Evolutionary conservation across 371 early-diverging fungal species (phyloP), one percentile per base, ranked within the genome.

Genomic region (Paraphysoderma sedebokerense): DNA sequence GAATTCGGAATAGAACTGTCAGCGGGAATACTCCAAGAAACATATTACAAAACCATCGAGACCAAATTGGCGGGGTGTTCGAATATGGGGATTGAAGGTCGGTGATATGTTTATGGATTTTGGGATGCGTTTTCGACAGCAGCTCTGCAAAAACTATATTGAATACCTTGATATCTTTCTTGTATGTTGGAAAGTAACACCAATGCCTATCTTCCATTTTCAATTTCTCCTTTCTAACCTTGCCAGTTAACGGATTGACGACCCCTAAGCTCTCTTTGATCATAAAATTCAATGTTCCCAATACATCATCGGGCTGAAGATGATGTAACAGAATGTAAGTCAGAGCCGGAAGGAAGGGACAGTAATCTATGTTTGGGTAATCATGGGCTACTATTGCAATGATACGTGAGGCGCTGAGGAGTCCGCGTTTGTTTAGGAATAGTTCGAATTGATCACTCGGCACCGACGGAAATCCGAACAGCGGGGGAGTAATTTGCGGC

Each of bases 351-450:
- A 66, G 35, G 37, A 61, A 58, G 29, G 66, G 66, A 39, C 62
- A 61, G 49, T 47, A 66, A 36, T 66, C 66, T 5, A 66, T 50
- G 15, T 52, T 50, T 35, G 66, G 66, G 39, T 51, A 61, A 42
- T 66, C 66, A 46, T 63, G 52, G 22, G 55, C 46, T 1, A 66
- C 28, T 32, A 63, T 55, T 38, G 62, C 61, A 9, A 63, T 53
- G 24, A 66, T 31, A 45, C 61, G 57, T 11, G 57, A 54, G 12
- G 51, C 56, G 12, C 55, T 26, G 0, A 45, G 15, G 3, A 13
- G 8, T 7, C 63, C 63, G 9, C 47, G 48, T 1, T 32, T 0
- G 19, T 41, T 56, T 13, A 66, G 44, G 28, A 28, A 42, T 20
- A 42, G 26, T 32, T 22, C n/a, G n/a, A 24, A 11, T 42, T 32